These are phyloP conservation scores for Cubamyces lactineus DNA, from an alignment of 768 basidiomycete species.

Conservation along the genomic window DNA sequence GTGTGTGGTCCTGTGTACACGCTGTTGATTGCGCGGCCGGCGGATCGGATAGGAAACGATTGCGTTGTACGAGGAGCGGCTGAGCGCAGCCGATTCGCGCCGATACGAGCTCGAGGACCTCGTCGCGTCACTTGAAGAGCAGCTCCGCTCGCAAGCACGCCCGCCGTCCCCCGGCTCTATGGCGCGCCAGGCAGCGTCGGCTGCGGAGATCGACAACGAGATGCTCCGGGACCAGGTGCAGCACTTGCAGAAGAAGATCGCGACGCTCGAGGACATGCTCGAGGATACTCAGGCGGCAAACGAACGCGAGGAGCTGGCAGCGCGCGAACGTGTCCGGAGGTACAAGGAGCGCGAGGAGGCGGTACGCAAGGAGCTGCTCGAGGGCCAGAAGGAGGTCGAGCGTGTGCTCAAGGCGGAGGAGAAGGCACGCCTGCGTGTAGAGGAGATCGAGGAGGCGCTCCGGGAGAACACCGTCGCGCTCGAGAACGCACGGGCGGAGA, in stretches of 20 bases:
- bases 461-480: constrained; percentile 85
- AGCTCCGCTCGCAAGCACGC: constrained; percentile 39
- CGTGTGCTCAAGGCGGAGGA: constrained; percentile 63
- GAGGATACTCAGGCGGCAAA: constrained; percentile 73
- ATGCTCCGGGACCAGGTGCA: constrained; percentile 86
- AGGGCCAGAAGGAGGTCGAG: constrained; percentile 68
- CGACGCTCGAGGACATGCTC: constrained; percentile 78
- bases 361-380: constrained; percentile 70
- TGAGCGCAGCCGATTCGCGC: constrained; percentile 68
- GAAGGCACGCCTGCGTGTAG: constrained; percentile 62
- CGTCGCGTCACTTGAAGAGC: constrained; percentile 60
- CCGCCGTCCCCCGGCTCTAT: constrained; percentile 40
- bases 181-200: constrained; percentile 57
- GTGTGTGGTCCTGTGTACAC: neutral
- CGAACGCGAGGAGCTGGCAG: constrained; percentile 71
- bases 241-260: constrained; percentile 80
- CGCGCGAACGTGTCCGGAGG: constrained; percentile 65
- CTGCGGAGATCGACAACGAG: constrained; percentile 94
- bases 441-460: constrained; percentile 89
- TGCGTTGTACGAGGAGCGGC: constrained; percentile 89
- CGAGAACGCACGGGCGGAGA: constrained; percentile 88
- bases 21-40: constrained; percentile 1
- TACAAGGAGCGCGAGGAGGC: constrained; percentile 75
- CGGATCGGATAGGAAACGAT: constrained; percentile 75
- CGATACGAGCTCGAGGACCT: constrained; percentile 80